Percentiles rank a stretch among this genome's conserved stretches.
These are phyloP conservation scores for Spiraea crenata DNA, from an alignment of 331 rosid species.

Conservation along the genomic window DNA sequence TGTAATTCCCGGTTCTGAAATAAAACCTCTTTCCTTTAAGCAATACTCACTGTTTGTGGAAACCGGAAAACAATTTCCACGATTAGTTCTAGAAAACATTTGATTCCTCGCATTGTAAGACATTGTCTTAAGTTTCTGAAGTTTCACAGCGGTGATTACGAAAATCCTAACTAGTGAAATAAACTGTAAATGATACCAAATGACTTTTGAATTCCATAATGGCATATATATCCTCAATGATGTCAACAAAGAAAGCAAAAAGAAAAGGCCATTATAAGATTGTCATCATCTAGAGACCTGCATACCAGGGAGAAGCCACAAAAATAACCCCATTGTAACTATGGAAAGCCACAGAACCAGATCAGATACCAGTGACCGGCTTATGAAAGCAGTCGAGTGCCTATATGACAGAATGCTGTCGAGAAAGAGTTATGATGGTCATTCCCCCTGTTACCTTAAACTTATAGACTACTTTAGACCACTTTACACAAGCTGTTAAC, in stretches of 20 bases:
- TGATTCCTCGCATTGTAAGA: background rate
- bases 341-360: conserved; percentile 1
- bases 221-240: conserved; percentile 15
- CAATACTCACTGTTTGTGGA: too few relatives aligned
- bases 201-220: background rate
- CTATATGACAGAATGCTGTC: conserved; percentile 8
- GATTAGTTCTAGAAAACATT: background rate
- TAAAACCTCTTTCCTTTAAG: too few relatives aligned
- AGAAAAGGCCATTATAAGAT: conserved; percentile 3
- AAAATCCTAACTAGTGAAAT: background rate
- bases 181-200: background rate
- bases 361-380: conserved; percentile 12
- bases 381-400: conserved; percentile 25
- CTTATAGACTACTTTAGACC: conserved; percentile 32
- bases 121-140: too few relatives aligned
- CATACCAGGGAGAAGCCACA: conserved; percentile 23
- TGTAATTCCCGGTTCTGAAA: too few relatives aligned
- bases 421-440: conserved; percentile 19
- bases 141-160: background rate
- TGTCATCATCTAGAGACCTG: conserved; percentile 1
- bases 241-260: background rate
- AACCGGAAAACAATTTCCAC: too few relatives aligned
- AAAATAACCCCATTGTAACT: conserved; percentile 30
- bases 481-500: conserved; percentile 53
- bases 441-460: conserved; percentile 18